Conservation (phyloP, 805 yeast genomes). For the Yarrowia alimentaria region DNA sequence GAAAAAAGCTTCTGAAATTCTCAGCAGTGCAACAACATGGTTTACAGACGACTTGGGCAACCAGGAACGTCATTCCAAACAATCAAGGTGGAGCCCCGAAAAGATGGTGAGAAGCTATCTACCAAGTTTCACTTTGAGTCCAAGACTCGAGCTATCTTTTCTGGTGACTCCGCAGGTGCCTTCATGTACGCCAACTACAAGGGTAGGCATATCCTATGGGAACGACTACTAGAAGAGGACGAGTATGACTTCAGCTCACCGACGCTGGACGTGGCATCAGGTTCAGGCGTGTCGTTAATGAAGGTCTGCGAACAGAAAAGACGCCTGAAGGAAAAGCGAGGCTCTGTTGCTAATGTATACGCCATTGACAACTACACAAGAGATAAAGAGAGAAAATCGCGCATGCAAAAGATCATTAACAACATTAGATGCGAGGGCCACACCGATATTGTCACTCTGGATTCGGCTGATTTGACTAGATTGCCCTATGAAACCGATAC, state of each 20-base stretch:
- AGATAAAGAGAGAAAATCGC: constrained; percentile 16
- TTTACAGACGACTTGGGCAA: constrained; percentile 1
- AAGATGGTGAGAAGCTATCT: constrained; percentile 4
- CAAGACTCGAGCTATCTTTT: not conserved
- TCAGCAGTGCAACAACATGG: no score
- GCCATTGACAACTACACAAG: constrained; percentile 16
- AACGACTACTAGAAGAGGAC: constrained; percentile 2
- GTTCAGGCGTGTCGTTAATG: constrained; percentile 24
- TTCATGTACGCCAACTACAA: constrained; percentile 27
- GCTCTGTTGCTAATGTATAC: not conserved
- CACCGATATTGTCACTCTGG: constrained; percentile 9
- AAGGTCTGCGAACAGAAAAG: constrained; percentile 16
- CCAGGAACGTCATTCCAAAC: constrained; percentile 6
- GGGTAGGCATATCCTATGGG: constrained; percentile 21
- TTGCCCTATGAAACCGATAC: constrained; percentile 3
- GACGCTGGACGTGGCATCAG: constrained; percentile 13
- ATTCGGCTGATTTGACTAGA: constrained; percentile 6
- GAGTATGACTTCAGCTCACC: constrained; percentile 9
- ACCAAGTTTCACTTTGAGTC: constrained; percentile 19
- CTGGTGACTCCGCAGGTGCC: constrained; percentile 16
- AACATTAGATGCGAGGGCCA: constrained; percentile 1
- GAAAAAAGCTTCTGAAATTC: no score
- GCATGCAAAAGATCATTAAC: constrained; percentile 17
- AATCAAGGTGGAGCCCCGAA: constrained; percentile 17
- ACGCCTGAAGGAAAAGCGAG: not conserved